Evolutionary conservation across 805 yeast genomes (phyloP).

Genomic region (Saccharomycopsis sp.): DNA sequence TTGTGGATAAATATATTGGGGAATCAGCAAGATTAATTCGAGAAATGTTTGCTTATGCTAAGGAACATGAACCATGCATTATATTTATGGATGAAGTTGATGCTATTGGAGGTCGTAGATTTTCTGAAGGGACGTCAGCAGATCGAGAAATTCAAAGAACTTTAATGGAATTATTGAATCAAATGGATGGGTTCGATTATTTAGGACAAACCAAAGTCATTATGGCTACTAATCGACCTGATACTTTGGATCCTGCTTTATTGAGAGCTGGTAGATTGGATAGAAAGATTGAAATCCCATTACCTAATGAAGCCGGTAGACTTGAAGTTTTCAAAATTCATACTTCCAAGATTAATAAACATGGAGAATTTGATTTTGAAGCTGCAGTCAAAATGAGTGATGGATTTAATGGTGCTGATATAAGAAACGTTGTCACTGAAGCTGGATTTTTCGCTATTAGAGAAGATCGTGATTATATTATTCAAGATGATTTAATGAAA

Average conservation of each 20-base stretch:
- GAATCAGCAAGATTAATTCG: slow-evolving; percentile 94
- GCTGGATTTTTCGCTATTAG: slow-evolving; percentile 98
- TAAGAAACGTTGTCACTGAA: slow-evolving; percentile 94
- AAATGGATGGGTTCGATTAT: slow-evolving; percentile 97
- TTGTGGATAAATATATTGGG: slow-evolving; percentile 96
- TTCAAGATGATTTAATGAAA: slow-evolving; percentile 92
- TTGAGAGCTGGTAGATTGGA: slow-evolving; percentile 97
- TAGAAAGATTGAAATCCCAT: slow-evolving; percentile 89
- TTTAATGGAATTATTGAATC: slow-evolving; percentile 91
- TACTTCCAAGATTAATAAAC: slow-evolving; percentile 73
- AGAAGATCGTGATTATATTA: slow-evolving; percentile 91
- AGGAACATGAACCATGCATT: slow-evolving; percentile 96
- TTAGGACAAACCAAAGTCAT: slow-evolving; percentile 95
- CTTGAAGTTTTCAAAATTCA: slow-evolving; percentile 92
- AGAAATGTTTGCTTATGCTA: slow-evolving; percentile 97
- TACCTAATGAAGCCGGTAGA: slow-evolving; percentile 95
- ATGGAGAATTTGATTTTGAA: slow-evolving; percentile 95
- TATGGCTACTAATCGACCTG: slow-evolving; percentile 99
- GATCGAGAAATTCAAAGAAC: slow-evolving; percentile 98
- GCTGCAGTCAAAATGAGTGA: slow-evolving; percentile 98
- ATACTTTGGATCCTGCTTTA: slow-evolving; percentile 94
- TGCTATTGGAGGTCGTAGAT: slow-evolving; percentile 98
- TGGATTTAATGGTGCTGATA: slow-evolving; percentile 98
- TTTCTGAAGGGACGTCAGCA: slow-evolving; percentile 96
- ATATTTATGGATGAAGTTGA: slow-evolving; percentile 98